Conservation (phyloP, 352 stramenopile genomes). For the Albugo candida region DNA sequence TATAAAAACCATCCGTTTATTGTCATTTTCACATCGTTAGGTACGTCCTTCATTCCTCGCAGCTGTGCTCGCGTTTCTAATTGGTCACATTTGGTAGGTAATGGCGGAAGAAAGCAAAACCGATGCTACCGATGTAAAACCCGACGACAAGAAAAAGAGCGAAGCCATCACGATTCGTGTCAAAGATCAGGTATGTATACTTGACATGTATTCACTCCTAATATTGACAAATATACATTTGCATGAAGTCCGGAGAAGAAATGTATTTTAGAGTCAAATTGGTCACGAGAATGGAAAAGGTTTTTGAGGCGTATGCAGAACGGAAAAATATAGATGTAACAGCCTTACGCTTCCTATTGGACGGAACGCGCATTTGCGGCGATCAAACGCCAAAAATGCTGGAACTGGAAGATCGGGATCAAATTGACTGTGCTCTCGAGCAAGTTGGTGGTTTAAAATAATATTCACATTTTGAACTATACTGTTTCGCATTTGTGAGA, state of each 20-base stretch:
- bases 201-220: not conserved
- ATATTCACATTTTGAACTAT: not conserved
- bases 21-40: not conserved
- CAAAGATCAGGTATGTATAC: constrained; percentile 49
- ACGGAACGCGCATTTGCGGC: constrained; percentile 88
- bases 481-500: too few species aligned
- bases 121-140: constrained; percentile 1
- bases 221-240: not conserved
- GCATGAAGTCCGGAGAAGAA: constrained; percentile 66
- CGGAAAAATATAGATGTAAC: constrained; percentile 82
- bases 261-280: constrained; percentile 99
- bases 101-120: not conserved
- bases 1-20: not conserved
- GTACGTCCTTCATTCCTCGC: not conserved
- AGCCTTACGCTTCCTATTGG: constrained; percentile 90
- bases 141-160: constrained; percentile 72
- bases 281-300: constrained; percentile 97
- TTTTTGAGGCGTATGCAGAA: constrained; percentile 92
- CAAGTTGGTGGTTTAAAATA: constrained; percentile 40
- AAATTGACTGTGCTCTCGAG: constrained; percentile 93
- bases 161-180: constrained; percentile 78
- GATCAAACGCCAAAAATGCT: constrained; percentile 92
- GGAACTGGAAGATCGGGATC: constrained; percentile 95
- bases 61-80: not conserved
- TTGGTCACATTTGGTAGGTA: not conserved